Percentiles rank a stretch among this genome's conserved stretches.
These are phyloP conservation scores for Apiospora marii DNA, from an alignment of 2,329 filamentous ascomycete genomes.

Conservation along the genomic window DNA sequence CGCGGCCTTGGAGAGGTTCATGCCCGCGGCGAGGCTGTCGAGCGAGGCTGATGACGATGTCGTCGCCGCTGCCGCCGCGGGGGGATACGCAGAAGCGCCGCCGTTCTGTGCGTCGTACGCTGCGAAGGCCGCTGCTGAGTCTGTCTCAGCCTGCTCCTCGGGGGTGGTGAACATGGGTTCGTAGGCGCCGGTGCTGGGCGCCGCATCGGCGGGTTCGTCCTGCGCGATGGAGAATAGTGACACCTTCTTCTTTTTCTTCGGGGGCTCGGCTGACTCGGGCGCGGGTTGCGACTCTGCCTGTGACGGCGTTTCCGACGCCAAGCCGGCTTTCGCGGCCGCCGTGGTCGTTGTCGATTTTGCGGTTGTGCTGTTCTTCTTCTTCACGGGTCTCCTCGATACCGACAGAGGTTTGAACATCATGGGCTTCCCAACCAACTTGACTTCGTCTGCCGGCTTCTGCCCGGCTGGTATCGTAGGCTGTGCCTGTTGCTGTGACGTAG, in stretches of 20 bases:
- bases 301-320: conserved; percentile 16
- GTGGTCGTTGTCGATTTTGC: conserved; percentile 38
- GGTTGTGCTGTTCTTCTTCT: conserved; percentile 62
- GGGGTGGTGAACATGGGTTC: conserved; percentile 58
- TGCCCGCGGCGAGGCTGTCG: conserved; percentile 74
- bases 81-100: conserved; percentile 28
- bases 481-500: conserved; percentile 48
- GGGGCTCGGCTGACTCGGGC: conserved; percentile 34
- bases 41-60: conserved; percentile 60
- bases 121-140: conserved; percentile 40
- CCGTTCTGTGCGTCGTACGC: conserved; percentile 43
- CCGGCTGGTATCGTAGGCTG: conserved; percentile 61
- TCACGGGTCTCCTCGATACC: conserved; percentile 76
- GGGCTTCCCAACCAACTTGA: conserved; percentile 78
- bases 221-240: conserved; percentile 73
- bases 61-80: conserved; percentile 24
- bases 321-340: conserved; percentile 29
- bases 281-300: conserved; percentile 32
- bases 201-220: conserved; percentile 20
- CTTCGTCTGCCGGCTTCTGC: conserved; percentile 67
- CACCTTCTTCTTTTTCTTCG: conserved; percentile 63
- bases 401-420: conserved; percentile 91
- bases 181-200: conserved; percentile 48
- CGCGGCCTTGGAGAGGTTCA: conserved; percentile 80
- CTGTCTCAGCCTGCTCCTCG: conserved; percentile 36